Conservation (phyloP, 768 basidiomycete genomes). For the Lactarius sanguifluus region DNA sequence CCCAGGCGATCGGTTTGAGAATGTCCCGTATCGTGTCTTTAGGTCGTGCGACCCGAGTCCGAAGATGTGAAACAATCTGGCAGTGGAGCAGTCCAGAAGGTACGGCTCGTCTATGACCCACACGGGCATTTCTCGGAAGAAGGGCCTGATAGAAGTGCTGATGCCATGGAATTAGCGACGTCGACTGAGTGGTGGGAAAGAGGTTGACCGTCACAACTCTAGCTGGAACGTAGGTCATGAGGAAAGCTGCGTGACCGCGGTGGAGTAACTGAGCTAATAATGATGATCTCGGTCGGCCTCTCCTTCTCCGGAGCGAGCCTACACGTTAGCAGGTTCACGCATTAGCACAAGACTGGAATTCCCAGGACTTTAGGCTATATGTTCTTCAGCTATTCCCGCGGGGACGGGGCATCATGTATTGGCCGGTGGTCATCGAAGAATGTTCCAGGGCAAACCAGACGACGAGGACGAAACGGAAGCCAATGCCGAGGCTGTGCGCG, state of each 20-base stretch:
- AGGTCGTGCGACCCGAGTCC: neutral
- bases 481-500: neutral
- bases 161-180: neutral
- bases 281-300: slow-evolving; percentile 1
- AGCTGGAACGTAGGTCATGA: neutral
- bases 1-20: neutral
- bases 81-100: slow-evolving; percentile 8
- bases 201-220: neutral
- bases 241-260: neutral
- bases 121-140: neutral
- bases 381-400: neutral
- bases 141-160: neutral
- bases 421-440: slow-evolving; percentile 1
- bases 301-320: slow-evolving; percentile 7
- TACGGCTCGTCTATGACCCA: neutral
- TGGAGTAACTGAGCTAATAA: slow-evolving; percentile 1
- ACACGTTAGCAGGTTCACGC: slow-evolving; percentile 4
- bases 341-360: neutral
- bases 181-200: neutral
- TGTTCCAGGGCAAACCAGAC: neutral
- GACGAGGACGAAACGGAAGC: neutral
- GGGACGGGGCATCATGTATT: neutral
- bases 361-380: slow-evolving; percentile 3
- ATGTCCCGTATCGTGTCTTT: neutral
- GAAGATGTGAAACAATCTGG: neutral